These are phyloP conservation scores for Ganoderma lucidum DNA, from an alignment of 1,284 basidiomycete species.

Conservation along the genomic window DNA sequence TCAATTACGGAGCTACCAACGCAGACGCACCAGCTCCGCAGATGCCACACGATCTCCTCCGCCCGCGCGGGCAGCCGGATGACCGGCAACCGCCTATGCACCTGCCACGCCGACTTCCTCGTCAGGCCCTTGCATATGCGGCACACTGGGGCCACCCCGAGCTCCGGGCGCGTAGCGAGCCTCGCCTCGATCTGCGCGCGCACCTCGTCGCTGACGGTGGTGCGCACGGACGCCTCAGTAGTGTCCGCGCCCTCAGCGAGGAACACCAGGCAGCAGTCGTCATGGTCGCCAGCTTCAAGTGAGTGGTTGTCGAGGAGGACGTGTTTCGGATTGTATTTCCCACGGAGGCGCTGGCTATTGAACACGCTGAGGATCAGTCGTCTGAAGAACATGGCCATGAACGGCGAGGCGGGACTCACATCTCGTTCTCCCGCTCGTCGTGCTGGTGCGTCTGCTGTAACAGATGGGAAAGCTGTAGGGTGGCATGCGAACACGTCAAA, in stretches of 20 bases:
- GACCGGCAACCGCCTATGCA: not conserved
- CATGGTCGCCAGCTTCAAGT: not conserved
- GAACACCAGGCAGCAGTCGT: constrained; percentile 13
- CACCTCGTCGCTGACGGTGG: not conserved
- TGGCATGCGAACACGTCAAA: not conserved
- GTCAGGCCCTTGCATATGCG: not conserved
- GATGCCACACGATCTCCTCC: not conserved
- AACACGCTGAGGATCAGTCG: not conserved
- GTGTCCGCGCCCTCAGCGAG: constrained; percentile 17
- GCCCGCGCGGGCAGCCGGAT: not conserved
- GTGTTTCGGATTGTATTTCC: not conserved
- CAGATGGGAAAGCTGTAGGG: not conserved
- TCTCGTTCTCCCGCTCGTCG: not conserved
- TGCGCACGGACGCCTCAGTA: not conserved
- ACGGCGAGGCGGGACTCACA: not conserved
- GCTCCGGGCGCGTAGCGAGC: not conserved
- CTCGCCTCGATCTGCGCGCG: constrained; percentile 1
- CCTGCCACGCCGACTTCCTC: not conserved
- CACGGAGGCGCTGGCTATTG: not conserved
- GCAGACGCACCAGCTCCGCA: not conserved
- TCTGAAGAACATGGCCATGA: not conserved
- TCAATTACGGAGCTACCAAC: not conserved
- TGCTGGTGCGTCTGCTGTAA: not conserved
- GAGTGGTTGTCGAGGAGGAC: not conserved
- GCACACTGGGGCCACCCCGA: not conserved